These are phyloP conservation scores for Geranium rotundifolium DNA, from an alignment of 345 rosid species.

Conservation along the genomic window DNA sequence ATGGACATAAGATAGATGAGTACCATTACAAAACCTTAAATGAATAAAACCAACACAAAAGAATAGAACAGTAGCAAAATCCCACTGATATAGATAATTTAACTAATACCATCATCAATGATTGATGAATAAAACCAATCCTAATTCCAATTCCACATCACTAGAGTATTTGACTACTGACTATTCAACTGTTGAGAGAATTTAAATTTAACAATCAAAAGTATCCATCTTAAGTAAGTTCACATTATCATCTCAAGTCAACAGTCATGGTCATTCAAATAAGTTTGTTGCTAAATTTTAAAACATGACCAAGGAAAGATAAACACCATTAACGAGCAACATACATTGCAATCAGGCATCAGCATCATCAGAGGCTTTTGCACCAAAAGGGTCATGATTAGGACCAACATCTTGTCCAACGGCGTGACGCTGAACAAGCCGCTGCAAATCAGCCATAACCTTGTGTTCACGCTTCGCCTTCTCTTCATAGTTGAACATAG, in stretches of 20 bases:
- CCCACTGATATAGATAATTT: no score
- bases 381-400: conserved; percentile 75
- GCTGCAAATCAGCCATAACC: conserved; percentile 93
- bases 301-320: no score
- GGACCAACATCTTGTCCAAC: conserved; percentile 97
- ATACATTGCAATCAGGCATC: not conserved
- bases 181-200: not conserved
- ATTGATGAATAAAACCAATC: no score
- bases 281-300: not conserved
- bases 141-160: not conserved
- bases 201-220: not conserved
- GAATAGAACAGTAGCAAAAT: no score
- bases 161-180: not conserved
- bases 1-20: not conserved
- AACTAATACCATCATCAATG: no score
- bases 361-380: not conserved
- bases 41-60: no score
- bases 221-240: not conserved
- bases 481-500: conserved; percentile 98
- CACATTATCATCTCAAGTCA: not conserved
- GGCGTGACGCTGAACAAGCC: conserved; percentile 96
- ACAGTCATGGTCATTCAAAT: not conserved
- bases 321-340: not conserved
- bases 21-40: not conserved
- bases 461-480: conserved; percentile 93